Base-by-base conservation (phyloP, 2,329 filamentous ascomycete species). In the Ophiostoma sp. region DNA sequence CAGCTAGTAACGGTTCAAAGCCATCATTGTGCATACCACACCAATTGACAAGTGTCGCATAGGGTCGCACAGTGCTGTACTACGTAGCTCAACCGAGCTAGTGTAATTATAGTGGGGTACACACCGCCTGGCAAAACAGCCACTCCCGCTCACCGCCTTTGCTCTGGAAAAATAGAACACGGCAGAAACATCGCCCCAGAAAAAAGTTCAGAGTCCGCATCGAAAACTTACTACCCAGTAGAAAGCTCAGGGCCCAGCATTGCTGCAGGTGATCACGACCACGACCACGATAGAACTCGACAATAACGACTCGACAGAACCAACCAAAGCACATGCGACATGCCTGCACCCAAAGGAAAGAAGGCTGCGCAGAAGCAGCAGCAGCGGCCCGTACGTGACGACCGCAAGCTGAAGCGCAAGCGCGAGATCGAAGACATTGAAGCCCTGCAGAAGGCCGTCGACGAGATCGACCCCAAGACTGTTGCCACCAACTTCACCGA, bases 401-500 rank as follows among this genome's bases (percentile, higher is more conserved):
- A 74, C 15, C 74, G 73, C 17, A 73, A 76, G 8, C 71, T 75
- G 7, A 77, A 77, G 71, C 73, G 76, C 52, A 76, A 76, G 48
- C 67, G 74, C 48, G 74, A 76, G 5, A 70, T 74, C 15, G 76
- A 77, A 48, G 73, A 74, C 65, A 73, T 77, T 41, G 74, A 73
- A 35, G 73, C 75, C 54, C 74, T 77, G 35, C 72, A 74, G 27
- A 69, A 73, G 7, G 74, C 76, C 36, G 71, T 77, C 39, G 73
- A 75, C 68, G 71, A 72, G 11, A 68, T 75, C 23, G 89, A 92
- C 72, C 80, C 83, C 68, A 90, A 89, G 73, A 80, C 83, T 10
- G 77, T 83, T 73, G 80, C 86, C 20, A 83, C 85, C 75, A 89
- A 88, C 73, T 99, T 99, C 79, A 84, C 89, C 75, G 89, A 97